Base-by-base conservation (phyloP, 495 filamentous ascomycete species). In the Daldinia decipiens region DNA sequence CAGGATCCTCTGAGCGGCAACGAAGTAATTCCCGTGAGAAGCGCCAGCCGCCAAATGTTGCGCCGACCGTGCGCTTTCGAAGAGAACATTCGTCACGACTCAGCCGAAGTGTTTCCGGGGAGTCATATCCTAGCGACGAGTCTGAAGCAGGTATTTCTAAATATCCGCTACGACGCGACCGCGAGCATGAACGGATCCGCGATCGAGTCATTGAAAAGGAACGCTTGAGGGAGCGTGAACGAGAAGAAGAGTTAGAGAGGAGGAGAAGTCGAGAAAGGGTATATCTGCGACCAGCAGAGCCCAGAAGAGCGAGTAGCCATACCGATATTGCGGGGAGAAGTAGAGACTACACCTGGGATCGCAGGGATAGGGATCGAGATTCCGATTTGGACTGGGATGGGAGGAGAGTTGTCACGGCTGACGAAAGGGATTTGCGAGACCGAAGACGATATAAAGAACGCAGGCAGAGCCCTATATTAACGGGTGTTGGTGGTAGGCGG, bases 271-370 rank as follows among this genome's bases (percentile, higher is more conserved):
- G 55, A 8, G 76, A 79, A 27, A 68, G 72, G 43, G 45, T 26
- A 12, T 80, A 82, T 64, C 57, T 79, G 29, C 75, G 74, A 15
- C 76, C 78, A 24, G 64, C 68, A 6, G 13, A 51, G n/a, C 73
- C 67, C n/a, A 78, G 82, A 19, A 73, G 82, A 47, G 77, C 81
- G 2, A 82, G 80, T 63, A 84, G 82, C 68, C 82, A 84, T 55
- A 73, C 80, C 2, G 82, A 84, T 21, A 40, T 78, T 12, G 81
- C 81, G 12, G 62, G 80, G 32, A 74, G 74, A 66, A 71, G 65
- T 31, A 65, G 74, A 47, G 75, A 78, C 0, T 65, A 68, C 38
- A 67, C 68, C 1, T 77, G 77, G 71, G 79, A 80, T 54, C 64
- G 68, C 11, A 74, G 77, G 47, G 63, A 75, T 39, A 54, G 68